Percentiles rank a stretch among this genome's conserved stretches.
Evolutionary conservation across 2,329 filamentous ascomycete genomes (phyloP).

Genomic region (Fusarium penzigii): DNA sequence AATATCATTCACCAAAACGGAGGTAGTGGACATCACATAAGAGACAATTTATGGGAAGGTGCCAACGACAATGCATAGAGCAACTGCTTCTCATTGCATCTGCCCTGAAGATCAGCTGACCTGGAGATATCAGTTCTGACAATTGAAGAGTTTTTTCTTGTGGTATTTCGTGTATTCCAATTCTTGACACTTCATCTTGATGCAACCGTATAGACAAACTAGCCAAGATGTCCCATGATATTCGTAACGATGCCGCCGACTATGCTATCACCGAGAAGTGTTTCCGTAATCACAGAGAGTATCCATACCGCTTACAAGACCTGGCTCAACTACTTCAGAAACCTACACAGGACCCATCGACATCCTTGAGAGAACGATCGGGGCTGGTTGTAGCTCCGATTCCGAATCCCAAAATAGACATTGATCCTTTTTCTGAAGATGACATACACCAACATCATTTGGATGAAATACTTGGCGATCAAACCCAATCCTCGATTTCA

Average conservation of each 20-base stretch:
- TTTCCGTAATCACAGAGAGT: conserved; percentile 26
- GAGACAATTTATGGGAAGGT: too few relatives aligned
- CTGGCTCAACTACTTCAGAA: conserved; percentile 20
- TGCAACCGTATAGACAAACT: too few relatives aligned
- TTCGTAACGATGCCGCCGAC: conserved; percentile 12
- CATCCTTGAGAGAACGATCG: conserved; percentile 24
- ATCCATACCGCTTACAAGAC: conserved; percentile 30
- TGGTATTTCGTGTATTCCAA: too few relatives aligned
- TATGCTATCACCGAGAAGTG: conserved; percentile 31
- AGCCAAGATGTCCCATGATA: neutral
- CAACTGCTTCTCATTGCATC: too few relatives aligned
- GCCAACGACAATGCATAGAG: too few relatives aligned
- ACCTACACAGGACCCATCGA: conserved; percentile 5
- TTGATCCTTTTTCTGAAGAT: conserved; percentile 5
- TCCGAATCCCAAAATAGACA: conserved; percentile 11
- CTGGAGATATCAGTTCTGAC: too few relatives aligned
- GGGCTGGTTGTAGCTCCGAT: conserved; percentile 17
- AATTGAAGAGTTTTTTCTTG: too few relatives aligned
- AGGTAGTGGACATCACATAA: too few relatives aligned
- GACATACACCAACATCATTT: neutral
- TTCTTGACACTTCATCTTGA: too few relatives aligned
- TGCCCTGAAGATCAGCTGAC: too few relatives aligned
- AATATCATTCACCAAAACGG: too few relatives aligned
- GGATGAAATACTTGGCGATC: neutral
- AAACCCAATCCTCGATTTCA: neutral